These are phyloP conservation scores for Avena atlantica DNA, from an alignment of 176 grass and related monocot genomes.

Conservation along the genomic window DNA sequence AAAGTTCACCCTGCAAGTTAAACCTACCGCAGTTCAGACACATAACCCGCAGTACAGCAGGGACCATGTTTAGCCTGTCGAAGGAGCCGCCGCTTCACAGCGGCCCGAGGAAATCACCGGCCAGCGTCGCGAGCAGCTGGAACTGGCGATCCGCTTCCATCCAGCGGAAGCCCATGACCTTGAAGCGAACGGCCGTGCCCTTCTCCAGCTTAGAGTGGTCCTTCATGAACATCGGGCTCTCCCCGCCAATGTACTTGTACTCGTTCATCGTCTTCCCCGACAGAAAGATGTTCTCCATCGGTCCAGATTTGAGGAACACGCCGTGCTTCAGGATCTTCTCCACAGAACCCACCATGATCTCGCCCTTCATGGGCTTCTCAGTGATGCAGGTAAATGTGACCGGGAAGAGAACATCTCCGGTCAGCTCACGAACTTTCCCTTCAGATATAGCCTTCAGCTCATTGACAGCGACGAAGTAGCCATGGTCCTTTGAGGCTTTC, in stretches of 20 bases:
- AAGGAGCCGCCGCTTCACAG: slow-evolving; percentile 46
- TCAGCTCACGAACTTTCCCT: neutral
- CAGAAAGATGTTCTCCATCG: neutral
- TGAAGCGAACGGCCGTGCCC: slow-evolving; percentile 64
- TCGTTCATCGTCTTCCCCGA: neutral
- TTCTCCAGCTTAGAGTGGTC: slow-evolving; percentile 31
- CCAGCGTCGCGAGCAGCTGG: slow-evolving; percentile 56
- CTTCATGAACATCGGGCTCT: slow-evolving; percentile 2
- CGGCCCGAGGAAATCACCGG: slow-evolving; percentile 82
- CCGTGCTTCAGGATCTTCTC: neutral
- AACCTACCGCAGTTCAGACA: neutral
- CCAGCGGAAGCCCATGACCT: neutral
- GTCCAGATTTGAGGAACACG: neutral
- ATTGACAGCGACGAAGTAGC: neutral
- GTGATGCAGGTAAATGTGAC: neutral
- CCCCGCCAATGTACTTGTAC: neutral
- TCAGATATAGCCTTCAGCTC: neutral
- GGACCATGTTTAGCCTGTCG: neutral
- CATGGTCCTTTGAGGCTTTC: neutral
- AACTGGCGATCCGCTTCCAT: neutral
- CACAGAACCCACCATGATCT: neutral
- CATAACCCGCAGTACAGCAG: slow-evolving; percentile 17
- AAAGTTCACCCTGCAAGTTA: neutral
- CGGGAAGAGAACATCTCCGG: neutral
- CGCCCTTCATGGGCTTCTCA: neutral